Percentiles rank a stretch among this genome's conserved stretches.
Conservation (phyloP, 2,329 filamentous ascomycete genomes). For the Epichloe gansuensis region DNA sequence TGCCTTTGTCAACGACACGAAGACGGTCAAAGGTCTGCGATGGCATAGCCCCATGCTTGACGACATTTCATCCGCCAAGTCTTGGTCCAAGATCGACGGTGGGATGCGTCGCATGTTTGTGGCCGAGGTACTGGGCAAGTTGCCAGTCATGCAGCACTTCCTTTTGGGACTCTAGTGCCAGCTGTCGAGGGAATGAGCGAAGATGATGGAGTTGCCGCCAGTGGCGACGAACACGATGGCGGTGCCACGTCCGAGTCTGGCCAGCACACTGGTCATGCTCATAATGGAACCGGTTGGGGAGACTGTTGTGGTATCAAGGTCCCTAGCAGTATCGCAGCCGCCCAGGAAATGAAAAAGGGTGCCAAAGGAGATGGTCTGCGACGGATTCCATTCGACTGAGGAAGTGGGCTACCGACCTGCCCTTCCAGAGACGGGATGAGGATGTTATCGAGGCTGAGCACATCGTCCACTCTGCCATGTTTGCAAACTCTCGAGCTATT, state of each 20-base stretch:
- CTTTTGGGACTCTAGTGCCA: constrained; percentile 79
- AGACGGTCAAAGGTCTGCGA: constrained; percentile 83
- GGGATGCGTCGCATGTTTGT: constrained; percentile 98
- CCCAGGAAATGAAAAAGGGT: constrained; percentile 74
- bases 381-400: constrained; percentile 70
- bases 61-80: constrained; percentile 83
- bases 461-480: background rate
- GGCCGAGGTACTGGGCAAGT: constrained; percentile 79
- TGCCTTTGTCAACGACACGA: constrained; percentile 87
- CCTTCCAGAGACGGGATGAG: background rate
- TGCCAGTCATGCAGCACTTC: constrained; percentile 98
- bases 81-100: constrained; percentile 82
- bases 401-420: background rate
- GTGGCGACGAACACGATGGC: constrained; percentile 39
- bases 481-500: background rate
- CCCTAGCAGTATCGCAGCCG: constrained; percentile 83
- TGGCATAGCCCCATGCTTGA: constrained; percentile 99
- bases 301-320: constrained; percentile 98
- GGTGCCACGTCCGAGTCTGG: constrained; percentile 31
- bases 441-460: background rate
- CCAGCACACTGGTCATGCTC: constrained; percentile 47
- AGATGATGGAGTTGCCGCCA: constrained; percentile 37
- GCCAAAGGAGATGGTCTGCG: constrained; percentile 49
- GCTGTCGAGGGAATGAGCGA: constrained; percentile 72
- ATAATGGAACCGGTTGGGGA: constrained; percentile 65